A percentile compares a stretch with the other conserved stretches of the same genome.
Evolutionary conservation across 2,329 filamentous ascomycete genomes (phyloP).

Genomic region (Mollisia scopiformis): DNA sequence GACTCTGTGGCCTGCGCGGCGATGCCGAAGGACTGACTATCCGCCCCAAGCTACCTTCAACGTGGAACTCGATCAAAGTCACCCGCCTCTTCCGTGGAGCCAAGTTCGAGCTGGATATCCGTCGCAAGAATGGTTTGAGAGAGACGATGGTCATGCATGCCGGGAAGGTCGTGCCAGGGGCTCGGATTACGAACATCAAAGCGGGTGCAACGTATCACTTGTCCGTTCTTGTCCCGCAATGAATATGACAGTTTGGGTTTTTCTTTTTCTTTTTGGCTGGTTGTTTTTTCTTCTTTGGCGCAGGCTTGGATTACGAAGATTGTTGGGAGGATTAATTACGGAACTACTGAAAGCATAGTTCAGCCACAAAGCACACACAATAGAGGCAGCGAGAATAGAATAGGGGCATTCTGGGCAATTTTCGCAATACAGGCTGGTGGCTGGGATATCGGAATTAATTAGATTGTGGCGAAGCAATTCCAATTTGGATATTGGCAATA

Average conservation of each 20-base stretch:
- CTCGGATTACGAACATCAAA: conserved; percentile 45
- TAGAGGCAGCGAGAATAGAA: too few species aligned
- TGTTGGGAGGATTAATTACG: too few species aligned
- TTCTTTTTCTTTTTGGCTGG: too few species aligned
- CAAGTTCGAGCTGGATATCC: conserved; percentile 40
- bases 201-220: conserved; percentile 49
- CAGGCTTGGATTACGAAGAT: too few species aligned
- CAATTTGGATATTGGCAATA: too few species aligned
- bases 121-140: background rate
- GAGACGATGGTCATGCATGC: conserved; percentile 44
- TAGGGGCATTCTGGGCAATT: background rate
- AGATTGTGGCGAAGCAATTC: background rate
- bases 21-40: conserved; percentile 50
- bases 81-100: conserved; percentile 54
- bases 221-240: conserved; percentile 38
- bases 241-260: background rate
- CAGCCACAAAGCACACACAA: too few species aligned
- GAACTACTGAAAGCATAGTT: too few species aligned
- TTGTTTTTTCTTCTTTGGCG: too few species aligned
- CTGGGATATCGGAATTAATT: background rate
- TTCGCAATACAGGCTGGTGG: background rate
- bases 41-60: conserved; percentile 52
- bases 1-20: conserved; percentile 55
- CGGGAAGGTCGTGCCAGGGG: conserved; percentile 42
- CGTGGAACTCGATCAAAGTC: conserved; percentile 52